Base-by-base conservation (phyloP, 2,329 filamentous ascomycete species). In the Botrytis sinoallii region DNA sequence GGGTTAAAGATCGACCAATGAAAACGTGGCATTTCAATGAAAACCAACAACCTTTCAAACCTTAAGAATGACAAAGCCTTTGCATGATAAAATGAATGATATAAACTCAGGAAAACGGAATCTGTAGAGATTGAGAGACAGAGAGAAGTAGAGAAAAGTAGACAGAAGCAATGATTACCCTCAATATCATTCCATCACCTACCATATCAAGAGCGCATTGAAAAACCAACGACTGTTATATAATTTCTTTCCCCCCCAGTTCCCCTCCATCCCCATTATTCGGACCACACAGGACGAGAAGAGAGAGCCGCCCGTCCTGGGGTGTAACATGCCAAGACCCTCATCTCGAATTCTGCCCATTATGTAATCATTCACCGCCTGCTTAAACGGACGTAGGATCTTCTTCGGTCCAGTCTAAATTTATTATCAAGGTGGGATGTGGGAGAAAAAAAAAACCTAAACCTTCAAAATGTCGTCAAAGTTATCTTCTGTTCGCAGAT, bases 401-500 rank as follows among this genome's bases (percentile, higher is more conserved):
- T 55, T 22, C 25, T 42, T 29, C n/a, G 63, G 42, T 32, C 61
- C 63, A 48, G 65, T 55, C 65, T 22, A n/a, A 52, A 38, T 40
- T 55, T 22, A 38, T n/a, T 40, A 48, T 72, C 60, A 38, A 60
- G 48, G 63, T 68, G 70, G 70, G 70, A 72, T 72, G 48, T 29
- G 20, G 6, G 20, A 29, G 29, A 57, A 66, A 72, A 72, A 71
- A 72, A 67, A 59, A 46, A n/a, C 70, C 65, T 63, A 72, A 72
- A 68, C 70, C 65, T 67, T 72, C 63, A 72, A 60, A 68, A 72
- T 72, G 70, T 72, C 48, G 38, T 72, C 35, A 32, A 59, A 46
- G n/a, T 68, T 38, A 68, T 67, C 59, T 55, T 44, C 48, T 29
- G 20, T 52, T n/a, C n/a, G 70, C 63, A 67, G 61, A 38, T 46